Evolutionary conservation across 2,329 filamentous ascomycete genomes (phyloP).

Genomic region (Saccharata proteae): DNA sequence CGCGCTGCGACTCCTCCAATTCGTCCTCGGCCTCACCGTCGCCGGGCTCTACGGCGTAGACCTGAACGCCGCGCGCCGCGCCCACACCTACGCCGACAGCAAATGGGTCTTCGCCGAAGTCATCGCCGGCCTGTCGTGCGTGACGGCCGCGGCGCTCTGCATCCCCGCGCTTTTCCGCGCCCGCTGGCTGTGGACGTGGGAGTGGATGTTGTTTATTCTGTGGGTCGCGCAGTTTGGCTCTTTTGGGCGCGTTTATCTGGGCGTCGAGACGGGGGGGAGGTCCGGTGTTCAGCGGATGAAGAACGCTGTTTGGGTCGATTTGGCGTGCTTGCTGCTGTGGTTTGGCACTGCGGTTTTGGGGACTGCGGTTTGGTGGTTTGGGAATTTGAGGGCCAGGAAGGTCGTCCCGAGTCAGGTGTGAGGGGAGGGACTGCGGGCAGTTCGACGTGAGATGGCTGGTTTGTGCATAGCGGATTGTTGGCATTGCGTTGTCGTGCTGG

Average conservation of each 20-base stretch:
- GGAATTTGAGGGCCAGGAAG: too few relatives aligned
- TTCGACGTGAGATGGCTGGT: too few relatives aligned
- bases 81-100: slow-evolving; percentile 31
- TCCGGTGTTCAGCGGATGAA: slow-evolving; percentile 63
- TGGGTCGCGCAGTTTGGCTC: slow-evolving; percentile 76
- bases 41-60: slow-evolving; percentile 53
- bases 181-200: slow-evolving; percentile 57
- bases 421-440: too few relatives aligned
- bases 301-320: slow-evolving; percentile 72
- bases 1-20: slow-evolving; percentile 67
- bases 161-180: slow-evolving; percentile 36
- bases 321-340: slow-evolving; percentile 68
- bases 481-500: too few relatives aligned
- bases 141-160: slow-evolving; percentile 54
- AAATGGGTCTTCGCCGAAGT: slow-evolving; percentile 54
- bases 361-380: too few relatives aligned
- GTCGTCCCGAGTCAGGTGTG: too few relatives aligned
- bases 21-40: slow-evolving; percentile 64
- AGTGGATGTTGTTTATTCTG: slow-evolving; percentile 42
- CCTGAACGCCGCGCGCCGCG: slow-evolving; percentile 21
- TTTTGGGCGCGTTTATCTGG: slow-evolving; percentile 72
- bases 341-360: slow-evolving; percentile 48
- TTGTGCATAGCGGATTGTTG: too few relatives aligned
- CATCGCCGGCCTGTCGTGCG: slow-evolving; percentile 51
- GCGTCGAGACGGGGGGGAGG: slow-evolving; percentile 53